Conservation (phyloP, 371 early-diverging fungal species). For the Nematocida sp. region DNA sequence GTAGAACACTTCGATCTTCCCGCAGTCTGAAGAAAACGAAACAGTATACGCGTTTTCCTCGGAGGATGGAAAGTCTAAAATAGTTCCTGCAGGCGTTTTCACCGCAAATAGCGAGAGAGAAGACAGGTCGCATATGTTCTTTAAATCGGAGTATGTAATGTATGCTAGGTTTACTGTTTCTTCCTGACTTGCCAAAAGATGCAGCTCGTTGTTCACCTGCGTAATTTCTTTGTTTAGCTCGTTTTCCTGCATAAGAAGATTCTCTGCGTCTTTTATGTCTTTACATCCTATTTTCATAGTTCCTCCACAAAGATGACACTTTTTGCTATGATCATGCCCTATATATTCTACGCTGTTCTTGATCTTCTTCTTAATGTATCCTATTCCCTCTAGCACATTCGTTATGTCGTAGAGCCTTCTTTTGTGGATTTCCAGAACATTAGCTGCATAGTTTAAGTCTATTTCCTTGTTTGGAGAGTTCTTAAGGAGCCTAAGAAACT, state of each 20-base stretch:
- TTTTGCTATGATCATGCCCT: constrained; percentile 36
- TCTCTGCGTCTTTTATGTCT: constrained; percentile 11
- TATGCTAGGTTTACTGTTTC: constrained; percentile 62
- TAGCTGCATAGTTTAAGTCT: constrained; percentile 73
- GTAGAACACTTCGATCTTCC: constrained; percentile 63
- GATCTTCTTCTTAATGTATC: constrained; percentile 72
- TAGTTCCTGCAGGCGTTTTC: constrained; percentile 65
- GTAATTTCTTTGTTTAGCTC: constrained; percentile 56
- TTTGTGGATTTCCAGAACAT: constrained; percentile 72
- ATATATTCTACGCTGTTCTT: constrained; percentile 76
- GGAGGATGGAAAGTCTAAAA: constrained; percentile 62
- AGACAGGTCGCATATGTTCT: constrained; percentile 48
- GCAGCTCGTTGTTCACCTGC: constrained; percentile 57
- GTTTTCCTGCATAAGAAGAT: constrained; percentile 38
- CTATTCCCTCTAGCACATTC: constrained; percentile 76
- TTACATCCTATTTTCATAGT: neutral
- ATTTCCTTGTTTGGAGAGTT: constrained; percentile 70
- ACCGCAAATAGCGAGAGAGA: constrained; percentile 65
- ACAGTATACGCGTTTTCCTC: constrained; percentile 59
- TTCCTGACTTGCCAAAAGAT: constrained; percentile 54
- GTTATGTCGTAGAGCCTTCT: constrained; percentile 79
- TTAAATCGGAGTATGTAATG: constrained; percentile 65
- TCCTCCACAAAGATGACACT: constrained; percentile 21
- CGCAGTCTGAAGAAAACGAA: constrained; percentile 54
- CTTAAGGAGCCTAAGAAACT: constrained; percentile 71